Conservation (phyloP, 441 rosid genomes). For the Macaranga tanarius region DNA sequence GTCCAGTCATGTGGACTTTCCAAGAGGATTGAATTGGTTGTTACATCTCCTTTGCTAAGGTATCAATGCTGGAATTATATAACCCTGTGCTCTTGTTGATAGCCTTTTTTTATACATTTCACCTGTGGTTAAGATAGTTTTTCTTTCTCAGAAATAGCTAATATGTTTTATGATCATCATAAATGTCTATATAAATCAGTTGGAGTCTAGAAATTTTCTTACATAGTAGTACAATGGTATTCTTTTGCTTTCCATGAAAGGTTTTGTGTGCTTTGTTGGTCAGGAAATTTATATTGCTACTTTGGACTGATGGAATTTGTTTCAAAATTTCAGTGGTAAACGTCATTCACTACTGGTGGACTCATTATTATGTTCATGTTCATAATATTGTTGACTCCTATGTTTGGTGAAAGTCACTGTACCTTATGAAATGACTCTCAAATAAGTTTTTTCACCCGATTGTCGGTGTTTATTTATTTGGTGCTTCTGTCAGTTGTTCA, state of each 20-base stretch:
- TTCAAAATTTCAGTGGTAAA: not conserved
- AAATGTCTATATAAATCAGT: not conserved
- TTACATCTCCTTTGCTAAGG: constrained; percentile 84
- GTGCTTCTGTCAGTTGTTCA: not conserved
- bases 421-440: not conserved
- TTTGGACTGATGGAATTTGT: not conserved
- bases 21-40: constrained; percentile 79
- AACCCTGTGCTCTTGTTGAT: constrained; percentile 4
- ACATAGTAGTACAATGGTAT: not conserved
- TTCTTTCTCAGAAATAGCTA: not conserved
- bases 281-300: not conserved
- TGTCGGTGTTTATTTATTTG: not conserved
- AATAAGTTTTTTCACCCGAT: not conserved
- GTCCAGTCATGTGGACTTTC: constrained; percentile 69
- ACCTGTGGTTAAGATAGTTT: no score
- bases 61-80: constrained; percentile 23
- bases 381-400: not conserved
- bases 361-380: not conserved
- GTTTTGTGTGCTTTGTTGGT: not conserved
- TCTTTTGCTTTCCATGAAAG: not conserved
- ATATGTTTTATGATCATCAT: not conserved
- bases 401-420: no score
- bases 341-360: not conserved
- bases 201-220: not conserved
- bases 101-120: not conserved